A percentile compares a stretch with the other conserved stretches of the same genome.
phyloP scores from a whole-genome alignment of 1,284 basidiomycete species.

The Phellopilus nigrolimitatus region DNA sequence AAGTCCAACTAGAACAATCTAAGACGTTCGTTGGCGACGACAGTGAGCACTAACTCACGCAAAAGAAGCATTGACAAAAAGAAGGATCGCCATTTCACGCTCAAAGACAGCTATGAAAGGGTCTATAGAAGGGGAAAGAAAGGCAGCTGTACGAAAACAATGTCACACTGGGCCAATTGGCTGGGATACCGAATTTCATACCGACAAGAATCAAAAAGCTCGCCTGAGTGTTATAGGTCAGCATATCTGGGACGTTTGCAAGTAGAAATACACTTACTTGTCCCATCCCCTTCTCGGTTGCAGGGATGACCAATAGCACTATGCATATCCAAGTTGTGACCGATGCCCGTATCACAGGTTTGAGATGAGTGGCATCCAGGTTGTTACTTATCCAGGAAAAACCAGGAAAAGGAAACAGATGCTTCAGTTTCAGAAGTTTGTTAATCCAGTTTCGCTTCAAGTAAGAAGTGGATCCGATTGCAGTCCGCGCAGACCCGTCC shows the following conservation, averaged over 20 bases:
- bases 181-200: no score
- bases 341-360: conserved; percentile 29
- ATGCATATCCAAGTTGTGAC: conserved; percentile 30
- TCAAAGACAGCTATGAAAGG: conserved; percentile 68
- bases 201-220: conserved; percentile 29
- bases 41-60: conserved; percentile 42
- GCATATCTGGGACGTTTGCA: background rate
- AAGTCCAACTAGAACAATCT: conserved; percentile 49
- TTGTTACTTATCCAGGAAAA: conserved; percentile 12
- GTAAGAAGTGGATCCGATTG: background rate
- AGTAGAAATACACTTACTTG: conserved; percentile 15
- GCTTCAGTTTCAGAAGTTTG: background rate
- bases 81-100: conserved; percentile 40
- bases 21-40: background rate
- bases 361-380: conserved; percentile 19
- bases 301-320: conserved; percentile 27
- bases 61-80: conserved; percentile 46
- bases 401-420: background rate
- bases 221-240: conserved; percentile 17
- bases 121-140: conserved; percentile 64
- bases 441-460: no score
- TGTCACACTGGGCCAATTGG: background rate
- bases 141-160: conserved; percentile 42
- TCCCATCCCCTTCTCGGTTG: conserved; percentile 25
- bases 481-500: background rate